Base-by-base conservation (phyloP, 179 eudicot genomes). In the Spergularia azorica region DNA sequence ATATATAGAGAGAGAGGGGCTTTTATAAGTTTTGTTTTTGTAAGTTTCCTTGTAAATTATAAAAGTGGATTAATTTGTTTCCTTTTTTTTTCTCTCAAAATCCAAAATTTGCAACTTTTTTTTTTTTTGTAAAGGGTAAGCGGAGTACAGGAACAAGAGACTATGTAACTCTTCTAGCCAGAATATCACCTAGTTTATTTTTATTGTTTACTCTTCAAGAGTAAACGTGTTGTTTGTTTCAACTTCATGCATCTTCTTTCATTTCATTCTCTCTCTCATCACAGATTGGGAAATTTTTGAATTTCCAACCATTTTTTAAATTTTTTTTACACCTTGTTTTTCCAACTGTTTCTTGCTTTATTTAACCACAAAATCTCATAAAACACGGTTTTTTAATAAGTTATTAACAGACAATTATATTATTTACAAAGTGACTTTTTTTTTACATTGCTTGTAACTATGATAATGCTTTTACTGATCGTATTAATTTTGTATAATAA, bases 211-310 rank as follows among this genome's bases (percentile, higher is more conserved):
- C 26, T n/a, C 64, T 20, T 32, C n/a, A n/a, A 21, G 21, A 46
- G 16, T 67, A 46, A 59, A 21, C 67, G 84, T 73, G 80, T 73
- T 26, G 72, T 74, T 82, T 82, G 79, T 79, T 77, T 77, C 81
- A 62, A 50, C 76, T 74, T 73, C 84, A 74, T 82, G 81, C 81
- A 74, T 81, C 67, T 69, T 32, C 51, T 62, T 51, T 57, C 20
- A 26, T 26, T 43, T 68, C 51, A 14, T 52, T 75, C 57, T 72
- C 58, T 61, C 38, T 67, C 59, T 11, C 59, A 69, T 46, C 38
- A 20, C 77, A 65, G 32, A 61, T 81, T 72, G 71, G 76, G 80
- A 66, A 66, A 71, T 1, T 59, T 81, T 72, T 69, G 72, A 77
- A 80, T 39, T 72, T 15, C 50, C 38, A 75, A 74, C 36, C 60